Base-by-base conservation (phyloP, 257 asterid species). In the Gentiana straminea region DNA sequence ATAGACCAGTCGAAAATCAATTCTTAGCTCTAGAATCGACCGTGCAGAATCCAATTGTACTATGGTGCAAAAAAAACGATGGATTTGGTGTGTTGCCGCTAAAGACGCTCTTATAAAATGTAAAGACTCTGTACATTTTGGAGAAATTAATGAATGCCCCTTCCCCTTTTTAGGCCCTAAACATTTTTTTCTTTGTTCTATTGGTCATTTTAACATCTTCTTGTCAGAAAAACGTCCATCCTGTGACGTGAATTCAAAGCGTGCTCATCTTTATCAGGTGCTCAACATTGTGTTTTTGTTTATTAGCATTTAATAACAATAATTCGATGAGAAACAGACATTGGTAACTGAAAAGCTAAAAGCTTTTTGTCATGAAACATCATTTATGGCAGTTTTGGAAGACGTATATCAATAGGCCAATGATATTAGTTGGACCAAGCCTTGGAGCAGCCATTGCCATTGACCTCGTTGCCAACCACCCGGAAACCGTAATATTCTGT, bases 351-450 rank as follows among this genome's bases (percentile, higher is more conserved):
- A 57, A 55, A 58, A 55, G 44, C 45, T 58, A 65, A 24, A 24
- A 55, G 35, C 45, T 58, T 43, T 60, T 37, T 54, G 44, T 61
- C 62, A 13, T 43, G 43, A 43, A 52, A 32, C 55, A 12, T 24
- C 60, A 24, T 24, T 24, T 66, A 57, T 5, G 51, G 52, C 71
- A 91, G 96, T 79, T 87, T 37, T 91, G 98, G 98, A 76, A 73
- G 10, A 67, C 92, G 37, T 63, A 87, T 53, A 81, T 91, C 65
- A 76, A 71, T 70, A 76, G 78, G 68, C 98, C 96, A 39, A 77
- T 84, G 94, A 74, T 73, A 62, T 71, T 91, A 68, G 95, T 91
- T n/a, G 96, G 98, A 62, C 96, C 98, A 54, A 91, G 98, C 71
- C 96, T 91, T 46, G 98, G 96, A 69, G 90, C 95, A 49, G 95